Evolutionary conservation across 163 green algal genomes (phyloP).

Genomic region (Prototheca wickerhamii): DNA sequence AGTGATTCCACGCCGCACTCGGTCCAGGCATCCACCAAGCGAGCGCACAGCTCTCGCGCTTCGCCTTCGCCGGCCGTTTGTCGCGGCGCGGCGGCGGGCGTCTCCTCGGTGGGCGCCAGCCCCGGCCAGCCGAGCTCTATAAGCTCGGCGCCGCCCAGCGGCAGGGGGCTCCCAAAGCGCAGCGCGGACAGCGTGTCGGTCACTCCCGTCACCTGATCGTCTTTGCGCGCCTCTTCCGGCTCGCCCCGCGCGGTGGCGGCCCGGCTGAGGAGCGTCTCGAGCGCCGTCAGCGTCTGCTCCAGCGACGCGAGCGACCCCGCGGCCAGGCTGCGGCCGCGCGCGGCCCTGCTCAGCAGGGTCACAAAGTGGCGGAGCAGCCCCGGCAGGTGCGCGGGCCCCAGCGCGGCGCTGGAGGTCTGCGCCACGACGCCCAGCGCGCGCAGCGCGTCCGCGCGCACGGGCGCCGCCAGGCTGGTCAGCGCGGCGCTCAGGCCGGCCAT

Average conservation of each 20-base stretch:
- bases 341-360: constrained; percentile 42
- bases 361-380: constrained; percentile 52
- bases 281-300: constrained; percentile 22
- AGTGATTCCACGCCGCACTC: constrained; percentile 35
- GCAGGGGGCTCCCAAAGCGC: no score
- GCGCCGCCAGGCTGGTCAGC: constrained; percentile 52
- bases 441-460: constrained; percentile 35
- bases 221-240: neutral
- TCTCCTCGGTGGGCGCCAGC: no score
- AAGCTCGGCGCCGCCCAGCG: no score
- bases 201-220: no score
- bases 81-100: neutral
- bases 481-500: constrained; percentile 66
- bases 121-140: no score
- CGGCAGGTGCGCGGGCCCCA: constrained; percentile 31
- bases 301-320: constrained; percentile 42
- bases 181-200: no score
- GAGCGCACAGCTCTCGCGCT: constrained; percentile 10
- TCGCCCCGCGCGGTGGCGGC: neutral
- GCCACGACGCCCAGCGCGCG: constrained; percentile 48
- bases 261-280: constrained; percentile 33
- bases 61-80: neutral
- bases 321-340: constrained; percentile 33
- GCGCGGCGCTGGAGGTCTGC: constrained; percentile 33
- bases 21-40: constrained; percentile 30